Conservation (phyloP, 2,329 filamentous ascomycete genomes). For the Plectosphaerella plurivora region DNA sequence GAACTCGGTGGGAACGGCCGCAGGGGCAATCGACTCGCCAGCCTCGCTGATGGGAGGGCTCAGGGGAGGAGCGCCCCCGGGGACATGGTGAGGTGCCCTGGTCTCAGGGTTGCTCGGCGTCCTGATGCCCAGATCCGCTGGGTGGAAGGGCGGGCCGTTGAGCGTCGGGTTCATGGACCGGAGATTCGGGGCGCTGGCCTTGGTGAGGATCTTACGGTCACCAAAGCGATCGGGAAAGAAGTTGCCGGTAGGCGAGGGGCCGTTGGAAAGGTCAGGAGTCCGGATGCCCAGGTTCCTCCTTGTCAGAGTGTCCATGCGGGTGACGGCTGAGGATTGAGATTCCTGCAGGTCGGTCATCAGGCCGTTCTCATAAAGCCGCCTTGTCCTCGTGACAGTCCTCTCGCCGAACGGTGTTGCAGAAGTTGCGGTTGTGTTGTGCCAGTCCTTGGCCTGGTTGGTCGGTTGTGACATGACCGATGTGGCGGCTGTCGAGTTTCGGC, state of each 20-base stretch:
- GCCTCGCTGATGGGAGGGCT: conserved; percentile 63
- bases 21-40: conserved; percentile 60
- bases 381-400: conserved; percentile 63
- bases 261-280: conserved; percentile 44
- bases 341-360: conserved; percentile 76
- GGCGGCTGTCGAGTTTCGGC: conserved; percentile 78
- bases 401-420: conserved; percentile 42
- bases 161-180: conserved; percentile 49
- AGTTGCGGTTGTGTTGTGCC: conserved; percentile 31
- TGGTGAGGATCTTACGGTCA: conserved; percentile 42
- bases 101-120: conserved; percentile 16
- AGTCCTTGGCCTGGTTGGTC: conserved; percentile 46
- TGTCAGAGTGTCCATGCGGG: conserved; percentile 74
- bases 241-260: conserved; percentile 40
- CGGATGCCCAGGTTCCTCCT: conserved; percentile 48
- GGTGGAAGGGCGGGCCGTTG: conserved; percentile 28
- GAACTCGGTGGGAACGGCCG: conserved; percentile 69
- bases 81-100: conserved; percentile 13
- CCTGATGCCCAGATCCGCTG: conserved; percentile 19
- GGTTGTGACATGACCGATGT: conserved; percentile 81
- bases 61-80: conserved; percentile 30
- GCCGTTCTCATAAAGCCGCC: conserved; percentile 78
- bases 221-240: conserved; percentile 41
- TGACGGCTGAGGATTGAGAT: conserved; percentile 71
- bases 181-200: conserved; percentile 66